Percentiles rank a stretch among this genome's conserved stretches.
Evolutionary conservation across 306 rosid species (phyloP).

Genomic region (Citrullus amarus): DNA sequence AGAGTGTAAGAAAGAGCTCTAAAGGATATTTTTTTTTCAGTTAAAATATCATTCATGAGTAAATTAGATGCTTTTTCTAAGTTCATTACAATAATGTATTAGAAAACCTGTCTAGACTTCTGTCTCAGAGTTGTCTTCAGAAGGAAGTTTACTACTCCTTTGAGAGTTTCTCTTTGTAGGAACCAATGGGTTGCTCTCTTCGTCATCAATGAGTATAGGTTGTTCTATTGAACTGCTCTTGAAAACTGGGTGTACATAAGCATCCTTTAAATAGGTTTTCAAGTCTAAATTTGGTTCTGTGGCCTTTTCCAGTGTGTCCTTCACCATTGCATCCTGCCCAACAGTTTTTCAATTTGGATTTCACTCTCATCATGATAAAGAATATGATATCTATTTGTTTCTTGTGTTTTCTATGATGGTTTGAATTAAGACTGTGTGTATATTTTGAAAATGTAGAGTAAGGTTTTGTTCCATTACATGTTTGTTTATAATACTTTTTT

Average conservation of each 20-base stretch:
- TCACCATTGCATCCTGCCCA: conserved; percentile 86
- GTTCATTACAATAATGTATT: neutral
- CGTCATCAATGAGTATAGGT: conserved; percentile 34
- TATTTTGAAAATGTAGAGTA: neutral
- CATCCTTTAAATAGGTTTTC: conserved; percentile 53
- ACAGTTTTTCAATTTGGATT: conserved; percentile 5
- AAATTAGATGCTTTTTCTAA: neutral
- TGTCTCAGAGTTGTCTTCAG: conserved; percentile 18
- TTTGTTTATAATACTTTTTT: neutral
- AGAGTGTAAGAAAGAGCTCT: neutral
- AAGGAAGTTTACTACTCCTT: conserved; percentile 31
- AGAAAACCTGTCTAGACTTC: neutral
- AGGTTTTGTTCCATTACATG: neutral
- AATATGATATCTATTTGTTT: neutral
- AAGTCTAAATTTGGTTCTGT: conserved; percentile 68
- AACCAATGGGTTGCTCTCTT: conserved; percentile 70
- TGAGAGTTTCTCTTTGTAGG: conserved; percentile 47
- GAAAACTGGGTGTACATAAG: conserved; percentile 68
- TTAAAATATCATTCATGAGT: neutral
- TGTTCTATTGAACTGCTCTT: conserved; percentile 23
- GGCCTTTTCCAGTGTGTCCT: conserved; percentile 70
- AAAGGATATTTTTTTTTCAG: neutral
- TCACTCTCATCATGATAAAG: neutral
- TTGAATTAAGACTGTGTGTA: neutral
- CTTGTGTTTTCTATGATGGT: neutral